Evolutionary conservation across 1,284 basidiomycete genomes (phyloP), one percentile per base, ranked within the genome.

Genomic region (Cryptococcus sp.): DNA sequence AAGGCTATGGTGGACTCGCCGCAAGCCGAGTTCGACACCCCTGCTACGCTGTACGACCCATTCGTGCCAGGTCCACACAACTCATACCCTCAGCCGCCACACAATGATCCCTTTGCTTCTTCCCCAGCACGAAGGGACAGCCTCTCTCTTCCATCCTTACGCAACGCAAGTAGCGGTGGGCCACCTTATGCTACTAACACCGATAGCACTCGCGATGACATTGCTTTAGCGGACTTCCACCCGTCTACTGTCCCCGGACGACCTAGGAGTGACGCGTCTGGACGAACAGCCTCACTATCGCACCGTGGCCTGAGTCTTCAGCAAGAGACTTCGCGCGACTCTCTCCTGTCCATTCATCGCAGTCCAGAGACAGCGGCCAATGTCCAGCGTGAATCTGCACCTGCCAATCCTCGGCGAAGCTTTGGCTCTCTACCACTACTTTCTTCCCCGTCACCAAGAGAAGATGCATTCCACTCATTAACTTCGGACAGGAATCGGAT

Each of bases 31-130:
- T 65, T 57, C 40, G 63, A 61, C 29, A 58, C 63, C 20, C 63
- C 63, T 13, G 53, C 54, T 0, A 62, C 61, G 6, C 43, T 65
- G 15, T 65, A 62, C 38, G 63, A 65, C 38, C 63, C 60, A 3
- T 50, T 50, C 34, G 20, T 62, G 3, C 23, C 56, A 16, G 60
- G 50, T 16, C 59, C 55, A 0, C 26, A 37, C 20, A 46, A 44
- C 17, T 22, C 16, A 3, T 61, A 61, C 25, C 59, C 59, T 11
- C 50, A 46, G 17, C 46, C 43, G 6, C 51, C 55, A n/a, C 15
- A 13, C 3, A 38, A 26, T 7, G 37, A 26, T 25, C 38, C 17
- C 39, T 34, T 34, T 34, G 23, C 49, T 16, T 51, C 45, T 6
- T 46, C 29, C 23, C 11, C 10, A 20, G 26, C 26, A 16, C 13